Percentiles rank a stretch among this genome's conserved stretches.
These are phyloP conservation scores for Amanita fuliginea DNA, from an alignment of 768 basidiomycete genomes.

Conservation along the genomic window DNA sequence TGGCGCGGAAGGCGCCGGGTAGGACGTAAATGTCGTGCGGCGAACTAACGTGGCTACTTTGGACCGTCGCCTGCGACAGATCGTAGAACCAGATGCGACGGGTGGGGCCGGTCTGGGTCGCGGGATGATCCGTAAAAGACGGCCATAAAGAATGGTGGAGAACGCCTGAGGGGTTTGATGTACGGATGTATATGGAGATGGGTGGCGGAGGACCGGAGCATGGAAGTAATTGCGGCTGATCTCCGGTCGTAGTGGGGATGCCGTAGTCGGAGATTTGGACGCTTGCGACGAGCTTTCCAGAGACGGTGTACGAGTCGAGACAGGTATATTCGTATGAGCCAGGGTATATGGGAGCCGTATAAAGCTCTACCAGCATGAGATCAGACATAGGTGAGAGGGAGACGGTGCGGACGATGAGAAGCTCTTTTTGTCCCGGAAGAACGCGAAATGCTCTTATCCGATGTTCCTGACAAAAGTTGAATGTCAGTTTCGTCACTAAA, in stretches of 20 bases:
- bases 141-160: slow-evolving; percentile 25
- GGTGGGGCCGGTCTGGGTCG: slow-evolving; percentile 5
- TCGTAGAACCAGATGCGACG: slow-evolving; percentile 13
- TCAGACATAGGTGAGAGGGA: slow-evolving; percentile 11
- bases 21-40: slow-evolving; percentile 19
- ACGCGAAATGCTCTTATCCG: slow-evolving; percentile 41
- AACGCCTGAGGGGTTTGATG: slow-evolving; percentile 17
- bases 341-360: slow-evolving; percentile 11
- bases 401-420: slow-evolving; percentile 40
- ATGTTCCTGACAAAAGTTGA: slow-evolving; percentile 24
- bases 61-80: slow-evolving; percentile 7
- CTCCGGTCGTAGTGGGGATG: slow-evolving; percentile 16
- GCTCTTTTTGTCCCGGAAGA: slow-evolving; percentile 37
- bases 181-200: slow-evolving; percentile 27
- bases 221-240: slow-evolving; percentile 17
- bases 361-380: slow-evolving; percentile 19
- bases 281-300: slow-evolving; percentile 13
- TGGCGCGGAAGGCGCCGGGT: slow-evolving; percentile 31
- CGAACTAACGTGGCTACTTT: slow-evolving; percentile 7
- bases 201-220: slow-evolving; percentile 22
- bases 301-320: slow-evolving; percentile 14
- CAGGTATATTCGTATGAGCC: slow-evolving; percentile 9
- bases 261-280: slow-evolving; percentile 32
- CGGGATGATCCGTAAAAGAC: slow-evolving; percentile 7
- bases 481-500: no score